Conservation (phyloP, 2,329 filamentous ascomycete genomes). For the Fusarium goolgardi region DNA sequence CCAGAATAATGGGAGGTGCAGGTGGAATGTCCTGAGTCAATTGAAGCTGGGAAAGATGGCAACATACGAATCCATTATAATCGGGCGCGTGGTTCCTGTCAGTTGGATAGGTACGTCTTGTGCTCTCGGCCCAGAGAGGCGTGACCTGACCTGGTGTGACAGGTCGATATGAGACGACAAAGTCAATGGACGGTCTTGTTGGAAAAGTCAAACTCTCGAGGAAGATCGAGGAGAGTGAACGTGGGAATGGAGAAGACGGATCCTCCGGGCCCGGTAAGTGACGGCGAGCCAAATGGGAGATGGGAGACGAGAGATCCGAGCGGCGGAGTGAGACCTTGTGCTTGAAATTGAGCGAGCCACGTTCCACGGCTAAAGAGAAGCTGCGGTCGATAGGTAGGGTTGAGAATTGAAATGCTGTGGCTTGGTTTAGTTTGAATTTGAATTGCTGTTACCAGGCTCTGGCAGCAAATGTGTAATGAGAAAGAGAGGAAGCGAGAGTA, state of each 20-base stretch:
- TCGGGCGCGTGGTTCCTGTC: constrained; percentile 38
- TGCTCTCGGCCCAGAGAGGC: constrained; percentile 43
- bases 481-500: constrained; percentile 17
- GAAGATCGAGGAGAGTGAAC: constrained; percentile 15
- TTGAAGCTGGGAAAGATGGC: constrained; percentile 26
- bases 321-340: constrained; percentile 25
- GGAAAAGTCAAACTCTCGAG: constrained; percentile 15
- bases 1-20: constrained; percentile 12
- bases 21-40: constrained; percentile 31
- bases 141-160: constrained; percentile 44
- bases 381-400: constrained; percentile 11
- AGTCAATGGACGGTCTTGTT: constrained; percentile 18
- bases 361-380: constrained; percentile 26
- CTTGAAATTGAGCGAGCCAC: constrained; percentile 38
- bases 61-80: constrained; percentile 51
- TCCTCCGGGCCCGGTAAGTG: constrained; percentile 33
- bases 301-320: constrained; percentile 20
- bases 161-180: constrained; percentile 31
- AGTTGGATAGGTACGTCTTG: constrained; percentile 42
- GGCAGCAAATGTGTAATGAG: constrained; percentile 28
- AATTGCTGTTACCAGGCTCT: constrained; percentile 24
- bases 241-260: constrained; percentile 34
- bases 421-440: constrained; percentile 9
- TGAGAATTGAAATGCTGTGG: constrained; percentile 41
- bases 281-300: constrained; percentile 35